Conservation (phyloP, 225 moss, liverwort and hornwort species). For the Physcomitrium patens region DNA sequence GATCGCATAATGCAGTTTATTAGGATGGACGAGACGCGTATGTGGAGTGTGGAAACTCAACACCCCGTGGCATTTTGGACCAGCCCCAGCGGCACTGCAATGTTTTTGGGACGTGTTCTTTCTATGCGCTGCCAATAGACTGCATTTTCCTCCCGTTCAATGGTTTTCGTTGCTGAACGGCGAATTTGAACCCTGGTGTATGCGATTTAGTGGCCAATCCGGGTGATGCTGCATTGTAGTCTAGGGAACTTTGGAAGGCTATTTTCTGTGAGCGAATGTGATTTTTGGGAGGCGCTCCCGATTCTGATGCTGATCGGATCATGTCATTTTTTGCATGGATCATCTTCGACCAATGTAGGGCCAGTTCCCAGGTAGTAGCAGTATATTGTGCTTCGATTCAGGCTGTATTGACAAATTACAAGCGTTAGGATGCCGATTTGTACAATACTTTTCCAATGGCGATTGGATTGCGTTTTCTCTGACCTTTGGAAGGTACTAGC, state of each 20-base stretch:
- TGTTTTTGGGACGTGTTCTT: slow-evolving; percentile 28
- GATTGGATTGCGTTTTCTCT: slow-evolving; percentile 17
- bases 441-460: not conserved
- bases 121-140: slow-evolving; percentile 9
- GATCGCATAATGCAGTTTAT: slow-evolving; percentile 39
- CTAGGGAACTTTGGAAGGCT: slow-evolving; percentile 2
- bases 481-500: slow-evolving; percentile 6
- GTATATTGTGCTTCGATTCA: slow-evolving; percentile 10
- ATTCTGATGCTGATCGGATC: slow-evolving; percentile 37
- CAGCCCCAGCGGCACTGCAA: slow-evolving; percentile 13
- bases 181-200: slow-evolving; percentile 29
- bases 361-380: slow-evolving; percentile 27
- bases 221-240: slow-evolving; percentile 28
- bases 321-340: slow-evolving; percentile 19
- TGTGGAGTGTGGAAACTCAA: slow-evolving; percentile 30
- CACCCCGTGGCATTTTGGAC: slow-evolving; percentile 33
- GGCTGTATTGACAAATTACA: slow-evolving; percentile 13
- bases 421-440: slow-evolving; percentile 32
- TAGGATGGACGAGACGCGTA: slow-evolving; percentile 37
- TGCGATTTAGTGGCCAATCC: slow-evolving; percentile 24
- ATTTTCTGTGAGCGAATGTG: slow-evolving; percentile 11
- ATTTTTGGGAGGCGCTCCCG: not conserved
- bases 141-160: slow-evolving; percentile 24
- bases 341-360: slow-evolving; percentile 24
- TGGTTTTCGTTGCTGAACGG: slow-evolving; percentile 16